Evolutionary conservation across 306 rosid genomes (phyloP).

Genomic region (Sesbania bispinosa): DNA sequence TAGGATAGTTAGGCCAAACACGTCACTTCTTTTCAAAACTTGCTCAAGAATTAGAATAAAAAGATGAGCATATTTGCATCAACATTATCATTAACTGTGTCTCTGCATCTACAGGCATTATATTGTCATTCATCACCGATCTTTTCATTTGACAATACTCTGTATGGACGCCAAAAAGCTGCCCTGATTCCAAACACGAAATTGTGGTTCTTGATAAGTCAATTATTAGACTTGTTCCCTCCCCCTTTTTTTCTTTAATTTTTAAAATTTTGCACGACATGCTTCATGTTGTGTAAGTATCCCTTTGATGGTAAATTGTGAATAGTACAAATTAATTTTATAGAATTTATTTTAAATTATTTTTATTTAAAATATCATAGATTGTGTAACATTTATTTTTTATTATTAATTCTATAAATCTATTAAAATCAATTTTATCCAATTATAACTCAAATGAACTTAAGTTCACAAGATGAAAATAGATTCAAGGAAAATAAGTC

Average conservation of each 20-base stretch:
- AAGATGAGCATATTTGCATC: background rate
- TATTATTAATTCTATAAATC: too few species aligned
- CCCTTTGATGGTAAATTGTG: too few species aligned
- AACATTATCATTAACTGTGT: conserved; percentile 13
- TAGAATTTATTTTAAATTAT: too few species aligned
- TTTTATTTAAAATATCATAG: too few species aligned
- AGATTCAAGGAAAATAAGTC: too few species aligned
- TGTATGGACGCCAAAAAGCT: conserved; percentile 5
- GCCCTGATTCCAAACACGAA: background rate
- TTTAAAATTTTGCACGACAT: too few species aligned
- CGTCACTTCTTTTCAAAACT: background rate
- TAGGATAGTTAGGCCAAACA: background rate
- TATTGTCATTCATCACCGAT: conserved; percentile 22
- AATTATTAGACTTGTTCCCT: background rate
- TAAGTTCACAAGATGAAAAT: too few species aligned
- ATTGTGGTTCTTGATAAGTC: background rate
- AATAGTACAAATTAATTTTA: too few species aligned
- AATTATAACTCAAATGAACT: too few species aligned
- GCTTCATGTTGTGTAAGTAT: too few species aligned
- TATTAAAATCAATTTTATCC: too few species aligned
- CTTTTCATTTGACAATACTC: conserved; percentile 6
- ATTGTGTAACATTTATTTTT: too few species aligned
- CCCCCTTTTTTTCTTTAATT: background rate
- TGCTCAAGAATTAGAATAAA: background rate
- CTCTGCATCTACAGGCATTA: conserved; percentile 33